Percentiles rank a stretch among this genome's conserved stretches.
These are phyloP conservation scores for Trichopus zeylanicus DNA, from an alignment of 116 monocot genomes.

Conservation along the genomic window DNA sequence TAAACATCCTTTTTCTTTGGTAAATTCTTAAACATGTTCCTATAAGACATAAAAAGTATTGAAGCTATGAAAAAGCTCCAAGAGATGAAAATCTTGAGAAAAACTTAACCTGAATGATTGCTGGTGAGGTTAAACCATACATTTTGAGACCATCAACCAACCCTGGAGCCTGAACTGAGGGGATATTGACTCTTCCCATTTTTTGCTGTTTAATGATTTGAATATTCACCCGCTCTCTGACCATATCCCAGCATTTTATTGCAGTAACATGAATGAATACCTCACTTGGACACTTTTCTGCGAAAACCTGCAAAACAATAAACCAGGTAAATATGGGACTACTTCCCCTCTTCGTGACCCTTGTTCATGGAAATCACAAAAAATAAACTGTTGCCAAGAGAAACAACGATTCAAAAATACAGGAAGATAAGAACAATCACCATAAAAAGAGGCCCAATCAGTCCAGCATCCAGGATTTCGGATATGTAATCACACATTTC, in stretches of 20 bases:
- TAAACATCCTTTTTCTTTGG: too few relatives aligned
- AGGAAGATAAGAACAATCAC: constrained; percentile 25
- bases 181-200: constrained; percentile 34
- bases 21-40: too few relatives aligned
- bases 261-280: constrained; percentile 67
- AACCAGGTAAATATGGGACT: background rate
- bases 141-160: constrained; percentile 88
- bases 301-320: constrained; percentile 38
- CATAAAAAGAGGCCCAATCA: constrained; percentile 72
- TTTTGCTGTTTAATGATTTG: constrained; percentile 66
- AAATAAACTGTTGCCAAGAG: background rate
- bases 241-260: constrained; percentile 82
- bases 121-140: constrained; percentile 76
- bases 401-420: background rate
- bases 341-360: background rate
- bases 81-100: background rate
- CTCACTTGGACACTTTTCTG: constrained; percentile 61
- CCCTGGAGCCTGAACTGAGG: constrained; percentile 59
- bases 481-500: constrained; percentile 78
- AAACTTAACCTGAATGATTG: constrained; percentile 51
- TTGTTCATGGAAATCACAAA: background rate
- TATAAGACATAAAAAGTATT: background rate
- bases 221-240: constrained; percentile 79
- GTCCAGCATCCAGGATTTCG: constrained; percentile 77
- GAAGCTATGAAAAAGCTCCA: background rate